Percentiles rank a stretch among this genome's conserved stretches.
Evolutionary conservation across 805 yeast species (phyloP).

Genomic region (Lipomyces anomalus): DNA sequence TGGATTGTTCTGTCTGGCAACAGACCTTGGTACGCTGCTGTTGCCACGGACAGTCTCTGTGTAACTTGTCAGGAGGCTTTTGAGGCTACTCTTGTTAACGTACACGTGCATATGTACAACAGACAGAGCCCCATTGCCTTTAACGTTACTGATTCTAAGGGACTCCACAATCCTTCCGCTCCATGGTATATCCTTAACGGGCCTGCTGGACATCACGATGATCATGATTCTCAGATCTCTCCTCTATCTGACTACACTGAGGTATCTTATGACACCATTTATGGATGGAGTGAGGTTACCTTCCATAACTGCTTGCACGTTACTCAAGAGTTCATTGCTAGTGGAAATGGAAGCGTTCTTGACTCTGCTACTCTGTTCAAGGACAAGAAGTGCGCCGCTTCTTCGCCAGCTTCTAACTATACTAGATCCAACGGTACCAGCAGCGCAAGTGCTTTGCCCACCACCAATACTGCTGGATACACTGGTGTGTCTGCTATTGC

Average conservation of each 20-base stretch:
- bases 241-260: constrained; percentile 1
- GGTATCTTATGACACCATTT: constrained; percentile 4
- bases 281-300: constrained; percentile 29
- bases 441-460: background rate
- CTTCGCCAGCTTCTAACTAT: background rate
- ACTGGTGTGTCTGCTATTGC: too few species aligned
- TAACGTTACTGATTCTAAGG: constrained; percentile 25
- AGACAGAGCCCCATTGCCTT: constrained; percentile 24
- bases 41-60: constrained; percentile 22
- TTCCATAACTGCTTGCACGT: constrained; percentile 31
- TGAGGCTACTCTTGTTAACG: constrained; percentile 25
- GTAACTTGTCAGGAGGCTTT: constrained; percentile 27
- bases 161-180: constrained; percentile 26
- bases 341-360: constrained; percentile 23
- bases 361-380: constrained; percentile 28
- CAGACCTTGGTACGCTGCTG: constrained; percentile 30
- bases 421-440: constrained; percentile 3
- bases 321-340: constrained; percentile 28
- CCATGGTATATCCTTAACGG: constrained; percentile 30
- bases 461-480: background rate
- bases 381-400: constrained; percentile 5
- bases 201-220: constrained; percentile 30
- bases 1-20: constrained; percentile 31
- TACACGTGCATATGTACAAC: constrained; percentile 29
- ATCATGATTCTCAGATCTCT: constrained; percentile 18